Evolutionary conservation across 164 flowering plant species (phyloP).

Genomic region (Cinnamomum micranthum): DNA sequence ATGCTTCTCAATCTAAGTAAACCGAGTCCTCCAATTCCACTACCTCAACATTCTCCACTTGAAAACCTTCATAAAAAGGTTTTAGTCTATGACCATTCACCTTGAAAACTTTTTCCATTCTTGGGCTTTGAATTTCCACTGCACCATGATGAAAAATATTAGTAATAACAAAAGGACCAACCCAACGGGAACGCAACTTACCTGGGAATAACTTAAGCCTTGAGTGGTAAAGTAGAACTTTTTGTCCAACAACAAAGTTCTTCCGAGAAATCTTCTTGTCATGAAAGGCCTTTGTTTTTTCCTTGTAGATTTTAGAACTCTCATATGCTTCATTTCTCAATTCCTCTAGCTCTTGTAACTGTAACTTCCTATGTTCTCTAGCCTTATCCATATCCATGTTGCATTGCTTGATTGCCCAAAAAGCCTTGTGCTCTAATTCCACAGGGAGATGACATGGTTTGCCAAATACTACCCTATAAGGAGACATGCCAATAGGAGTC

Average conservation of each 20-base stretch:
- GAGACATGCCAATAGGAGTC: no score
- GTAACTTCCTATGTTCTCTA: no score
- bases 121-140: background rate
- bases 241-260: background rate
- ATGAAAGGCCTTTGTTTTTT: background rate
- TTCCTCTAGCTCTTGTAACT: no score
- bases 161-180: slow-evolving; percentile 3
- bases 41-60: background rate
- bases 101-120: background rate
- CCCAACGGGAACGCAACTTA: slow-evolving; percentile 2
- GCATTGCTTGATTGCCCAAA: no score
- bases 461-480: no score
- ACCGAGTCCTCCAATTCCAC: background rate
- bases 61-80: background rate
- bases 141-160: slow-evolving; percentile 4
- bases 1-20: no score
- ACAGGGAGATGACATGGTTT: no score
- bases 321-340: no score
- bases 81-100: background rate
- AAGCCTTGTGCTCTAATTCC: no score
- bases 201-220: background rate
- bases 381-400: no score
- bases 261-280: background rate
- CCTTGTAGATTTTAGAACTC: no score
- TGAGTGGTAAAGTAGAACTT: background rate